Evolutionary conservation across 163 green algal species (phyloP).

Genomic region (Scenedesmus sp.): DNA sequence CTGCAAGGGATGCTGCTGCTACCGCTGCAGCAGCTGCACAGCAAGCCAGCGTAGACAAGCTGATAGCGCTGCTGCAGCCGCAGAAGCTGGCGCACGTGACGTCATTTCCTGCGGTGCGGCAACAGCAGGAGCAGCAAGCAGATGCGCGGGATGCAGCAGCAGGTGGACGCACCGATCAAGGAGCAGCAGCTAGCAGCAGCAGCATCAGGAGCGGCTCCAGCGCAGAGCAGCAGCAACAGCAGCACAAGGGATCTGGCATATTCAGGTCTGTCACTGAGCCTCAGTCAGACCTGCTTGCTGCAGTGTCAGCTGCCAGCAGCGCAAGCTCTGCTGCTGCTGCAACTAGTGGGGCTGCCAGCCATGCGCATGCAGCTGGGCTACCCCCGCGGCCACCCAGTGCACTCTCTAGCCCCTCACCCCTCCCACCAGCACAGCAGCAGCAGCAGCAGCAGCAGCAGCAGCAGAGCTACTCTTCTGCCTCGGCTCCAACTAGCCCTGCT

Average conservation of each 20-base stretch:
- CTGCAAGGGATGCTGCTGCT: neutral
- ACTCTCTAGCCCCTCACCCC: neutral
- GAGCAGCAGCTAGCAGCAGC: neutral
- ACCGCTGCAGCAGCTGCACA: constrained; percentile 24
- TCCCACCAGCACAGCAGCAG: neutral
- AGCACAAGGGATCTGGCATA: neutral
- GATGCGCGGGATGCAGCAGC: neutral
- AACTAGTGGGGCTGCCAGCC: neutral
- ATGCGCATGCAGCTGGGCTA: neutral
- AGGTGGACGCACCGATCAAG: neutral
- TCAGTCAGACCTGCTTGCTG: neutral
- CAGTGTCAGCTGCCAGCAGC: neutral
- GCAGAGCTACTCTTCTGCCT: neutral
- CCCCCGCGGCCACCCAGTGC: neutral
- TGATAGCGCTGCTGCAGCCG: constrained; percentile 48
- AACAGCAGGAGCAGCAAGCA: constrained; percentile 37
- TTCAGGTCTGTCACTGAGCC: neutral
- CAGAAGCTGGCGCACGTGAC: neutral
- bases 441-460: neutral
- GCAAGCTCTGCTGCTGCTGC: neutral
- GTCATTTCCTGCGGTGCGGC: neutral
- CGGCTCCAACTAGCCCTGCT: neutral
- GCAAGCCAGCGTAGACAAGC: constrained; percentile 39
- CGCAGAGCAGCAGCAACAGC: neutral
- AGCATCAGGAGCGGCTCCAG: neutral